phyloP scores from a whole-genome alignment of 768 basidiomycete genomes.

The Naganishia vishniacii region DNA sequence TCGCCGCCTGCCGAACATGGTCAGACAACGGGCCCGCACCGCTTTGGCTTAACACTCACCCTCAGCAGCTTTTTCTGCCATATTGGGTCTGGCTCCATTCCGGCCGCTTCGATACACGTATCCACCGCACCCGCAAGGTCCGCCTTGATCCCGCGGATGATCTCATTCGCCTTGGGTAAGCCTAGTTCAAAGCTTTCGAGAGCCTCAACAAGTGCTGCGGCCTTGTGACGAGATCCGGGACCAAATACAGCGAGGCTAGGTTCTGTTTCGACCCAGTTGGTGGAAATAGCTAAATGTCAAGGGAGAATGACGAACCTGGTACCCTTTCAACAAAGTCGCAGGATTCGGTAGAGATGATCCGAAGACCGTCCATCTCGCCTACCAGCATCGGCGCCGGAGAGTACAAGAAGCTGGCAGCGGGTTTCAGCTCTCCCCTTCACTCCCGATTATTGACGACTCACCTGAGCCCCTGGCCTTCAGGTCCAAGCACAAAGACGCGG shows the following conservation, averaged over 20 bases:
- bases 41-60: too few species aligned
- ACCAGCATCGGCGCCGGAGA: conserved; percentile 67
- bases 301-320: conserved; percentile 57
- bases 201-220: conserved; percentile 87
- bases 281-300: too few species aligned
- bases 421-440: background rate
- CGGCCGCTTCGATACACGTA: conserved; percentile 88
- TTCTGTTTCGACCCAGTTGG: conserved; percentile 54
- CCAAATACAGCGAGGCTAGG: conserved; percentile 77
- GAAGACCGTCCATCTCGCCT: conserved; percentile 82
- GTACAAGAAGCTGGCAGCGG: conserved; percentile 65
- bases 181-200: conserved; percentile 78
- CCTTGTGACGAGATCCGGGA: conserved; percentile 84
- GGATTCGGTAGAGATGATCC: conserved; percentile 70
- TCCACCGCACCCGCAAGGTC: conserved; percentile 83
- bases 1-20: conserved; percentile 77
- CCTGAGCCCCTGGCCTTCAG: conserved; percentile 79
- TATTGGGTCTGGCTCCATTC: conserved; percentile 78
- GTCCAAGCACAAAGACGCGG: conserved; percentile 78
- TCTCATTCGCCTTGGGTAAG: conserved; percentile 89
- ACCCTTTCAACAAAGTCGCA: conserved; percentile 93
- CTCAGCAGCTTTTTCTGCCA: conserved; percentile 9
- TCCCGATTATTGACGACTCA: conserved; percentile 49
- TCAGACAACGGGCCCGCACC: too few species aligned
- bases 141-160: conserved; percentile 75